These are phyloP conservation scores for Helotiales sp. DNA, from an alignment of 2,329 filamentous ascomycete genomes.

Conservation along the genomic window DNA sequence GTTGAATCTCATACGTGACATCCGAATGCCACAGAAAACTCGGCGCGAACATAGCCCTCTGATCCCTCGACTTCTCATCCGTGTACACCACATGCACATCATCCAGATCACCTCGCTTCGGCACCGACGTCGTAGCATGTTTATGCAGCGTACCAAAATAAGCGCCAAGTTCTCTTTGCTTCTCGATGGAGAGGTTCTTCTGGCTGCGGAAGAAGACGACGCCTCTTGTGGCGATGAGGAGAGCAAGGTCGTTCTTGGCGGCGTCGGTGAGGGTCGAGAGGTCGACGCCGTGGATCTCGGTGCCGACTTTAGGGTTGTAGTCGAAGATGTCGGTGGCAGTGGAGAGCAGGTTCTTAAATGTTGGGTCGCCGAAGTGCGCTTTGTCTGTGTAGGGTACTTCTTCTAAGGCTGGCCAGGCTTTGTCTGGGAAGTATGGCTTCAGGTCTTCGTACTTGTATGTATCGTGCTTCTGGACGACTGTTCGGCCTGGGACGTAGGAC, in stretches of 20 bases:
- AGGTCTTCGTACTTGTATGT: constrained; percentile 58
- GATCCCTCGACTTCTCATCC: constrained; percentile 57
- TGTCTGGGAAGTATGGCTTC: constrained; percentile 56
- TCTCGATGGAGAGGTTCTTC: constrained; percentile 57
- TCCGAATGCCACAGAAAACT: constrained; percentile 52
- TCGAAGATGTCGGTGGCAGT: constrained; percentile 60
- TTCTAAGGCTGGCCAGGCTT: constrained; percentile 56
- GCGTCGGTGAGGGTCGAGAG: constrained; percentile 44
- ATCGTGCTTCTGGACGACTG: constrained; percentile 50
- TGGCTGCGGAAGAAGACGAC: constrained; percentile 64
- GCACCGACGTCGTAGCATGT: constrained; percentile 59
- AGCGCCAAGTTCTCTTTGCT: constrained; percentile 55
- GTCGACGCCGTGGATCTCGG: constrained; percentile 41
- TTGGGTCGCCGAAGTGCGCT: constrained; percentile 57
- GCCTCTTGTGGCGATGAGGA: constrained; percentile 57
- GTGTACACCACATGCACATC: constrained; percentile 62
- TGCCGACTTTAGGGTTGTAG: constrained; percentile 51
- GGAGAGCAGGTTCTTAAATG: constrained; percentile 57
- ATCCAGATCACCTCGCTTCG: constrained; percentile 53
- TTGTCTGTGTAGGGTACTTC: constrained; percentile 58
- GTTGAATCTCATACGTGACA: constrained; percentile 62
- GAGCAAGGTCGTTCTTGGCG: constrained; percentile 57
- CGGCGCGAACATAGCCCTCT: constrained; percentile 58
- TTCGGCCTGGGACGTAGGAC: constrained; percentile 50
- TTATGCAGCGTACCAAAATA: constrained; percentile 60